These are phyloP conservation scores for Colletotrichum brevisporum DNA, from an alignment of 2,329 filamentous ascomycete species.

Conservation along the genomic window DNA sequence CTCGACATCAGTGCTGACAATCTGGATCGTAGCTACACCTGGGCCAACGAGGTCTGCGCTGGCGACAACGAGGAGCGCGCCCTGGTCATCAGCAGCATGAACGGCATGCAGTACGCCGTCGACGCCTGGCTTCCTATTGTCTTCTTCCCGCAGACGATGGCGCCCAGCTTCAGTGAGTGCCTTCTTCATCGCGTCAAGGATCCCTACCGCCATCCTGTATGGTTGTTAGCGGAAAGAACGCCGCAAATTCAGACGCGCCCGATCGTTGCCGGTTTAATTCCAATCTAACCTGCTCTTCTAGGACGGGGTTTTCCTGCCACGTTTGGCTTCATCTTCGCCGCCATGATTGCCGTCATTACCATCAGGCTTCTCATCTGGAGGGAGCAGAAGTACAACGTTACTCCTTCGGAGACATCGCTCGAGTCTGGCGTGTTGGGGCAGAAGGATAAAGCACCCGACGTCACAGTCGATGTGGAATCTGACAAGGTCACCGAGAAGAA, in stretches of 20 bases:
- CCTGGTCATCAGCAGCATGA: slow-evolving; percentile 51
- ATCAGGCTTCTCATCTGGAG: slow-evolving; percentile 24
- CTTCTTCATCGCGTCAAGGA: background rate
- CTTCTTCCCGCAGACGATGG: slow-evolving; percentile 27
- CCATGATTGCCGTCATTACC: slow-evolving; percentile 11
- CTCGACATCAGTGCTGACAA: background rate
- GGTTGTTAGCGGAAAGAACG: too few species aligned
- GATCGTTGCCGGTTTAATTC: too few species aligned
- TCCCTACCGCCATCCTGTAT: background rate
- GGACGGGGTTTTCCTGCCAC: slow-evolving; percentile 39
- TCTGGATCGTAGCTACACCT: slow-evolving; percentile 2
- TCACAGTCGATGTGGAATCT: background rate
- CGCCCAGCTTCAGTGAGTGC: slow-evolving; percentile 26
- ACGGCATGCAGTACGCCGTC: slow-evolving; percentile 30
- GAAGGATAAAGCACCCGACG: background rate
- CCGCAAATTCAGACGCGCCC: too few species aligned
- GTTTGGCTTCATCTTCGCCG: slow-evolving; percentile 37
- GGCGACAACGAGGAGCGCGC: slow-evolving; percentile 49
- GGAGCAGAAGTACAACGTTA: slow-evolving; percentile 27
- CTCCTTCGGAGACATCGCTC: slow-evolving; percentile 8
- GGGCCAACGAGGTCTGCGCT: slow-evolving; percentile 29
- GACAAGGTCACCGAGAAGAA: slow-evolving; percentile 2
- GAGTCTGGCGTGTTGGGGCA: background rate
- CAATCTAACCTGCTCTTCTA: background rate
- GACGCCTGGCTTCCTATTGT: slow-evolving; percentile 33